Base-by-base conservation (phyloP, 352 stramenopile species). In the Globisporangium splendens region DNA sequence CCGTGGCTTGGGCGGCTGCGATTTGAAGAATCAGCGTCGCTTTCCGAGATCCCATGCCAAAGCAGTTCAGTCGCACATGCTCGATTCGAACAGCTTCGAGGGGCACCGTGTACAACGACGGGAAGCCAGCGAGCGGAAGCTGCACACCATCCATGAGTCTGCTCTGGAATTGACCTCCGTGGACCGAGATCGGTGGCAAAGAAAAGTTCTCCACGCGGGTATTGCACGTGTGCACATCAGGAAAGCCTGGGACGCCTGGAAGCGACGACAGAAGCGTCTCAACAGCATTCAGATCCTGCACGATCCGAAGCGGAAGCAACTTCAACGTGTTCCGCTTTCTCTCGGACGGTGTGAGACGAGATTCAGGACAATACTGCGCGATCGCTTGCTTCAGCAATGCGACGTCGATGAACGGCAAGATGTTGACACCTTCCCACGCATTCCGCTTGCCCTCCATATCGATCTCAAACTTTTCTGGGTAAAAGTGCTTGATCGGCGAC, bases 381-480 rank as follows among this genome's bases (percentile, higher is more conserved):
- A 99, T 98, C 5, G 96, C 90, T 38, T 91, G 66, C 42, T 94
- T 91, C 10, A 99, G 66, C 41, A 94, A 64, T 20, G 86, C 75
- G 3, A 95, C 89, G 59, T 99, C 95, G 68, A 99, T 99, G 66
- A 99, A 99, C 17, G 97, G 96, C 18, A 99, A 72, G 39, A 99
- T 73, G 62, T 99, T 99, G 14, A 99, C 97, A 10, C 96, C 97
- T 84, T 99, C 97, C 97, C 97, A 99, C 33, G 94, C 86, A 66
- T 99, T 99, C 12, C 78, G 74, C 59, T 95, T 95, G 57, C 85
- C 85, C 68, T 95, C 79, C 81, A 91, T 93, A 42, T 95, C 85
- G 53, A 95, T 90, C 4, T 83, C 72, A 46, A 95, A 93, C 17
- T 66, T 85, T 44, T 88, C 74, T 0, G 91, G 90, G 55, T 98